Percentiles rank a stretch among this genome's conserved stretches.
These are phyloP conservation scores for Sporothrix variecibatus DNA, from an alignment of 2,329 filamentous ascomycete genomes.

Conservation along the genomic window DNA sequence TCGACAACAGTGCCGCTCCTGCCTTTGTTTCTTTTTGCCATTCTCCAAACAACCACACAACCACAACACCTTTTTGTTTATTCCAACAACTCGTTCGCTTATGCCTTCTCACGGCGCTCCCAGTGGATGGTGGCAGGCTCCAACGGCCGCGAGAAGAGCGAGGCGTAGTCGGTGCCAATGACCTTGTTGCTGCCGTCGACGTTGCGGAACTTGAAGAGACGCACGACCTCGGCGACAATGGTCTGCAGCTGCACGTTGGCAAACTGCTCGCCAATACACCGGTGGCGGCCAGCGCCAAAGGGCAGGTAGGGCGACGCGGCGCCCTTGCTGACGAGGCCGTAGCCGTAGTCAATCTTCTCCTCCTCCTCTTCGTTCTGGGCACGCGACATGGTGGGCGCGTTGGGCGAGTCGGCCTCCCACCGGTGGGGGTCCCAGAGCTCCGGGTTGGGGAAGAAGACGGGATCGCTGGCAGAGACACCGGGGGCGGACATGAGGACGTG, in stretches of 20 bases:
- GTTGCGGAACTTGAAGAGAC: conserved; percentile 78
- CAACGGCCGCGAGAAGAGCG: conserved; percentile 72
- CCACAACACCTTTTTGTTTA: no score
- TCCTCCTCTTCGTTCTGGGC: conserved; percentile 55
- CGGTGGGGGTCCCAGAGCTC: conserved; percentile 86
- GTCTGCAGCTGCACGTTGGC: conserved; percentile 90
- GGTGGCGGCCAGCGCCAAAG: conserved; percentile 88
- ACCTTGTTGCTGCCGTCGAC: conserved; percentile 69
- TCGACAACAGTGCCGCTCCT: neutral
- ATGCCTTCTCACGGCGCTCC: conserved; percentile 63
- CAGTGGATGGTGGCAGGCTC: conserved; percentile 73
- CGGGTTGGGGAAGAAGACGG: conserved; percentile 78
- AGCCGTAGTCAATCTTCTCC: conserved; percentile 89
- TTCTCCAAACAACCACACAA: neutral
- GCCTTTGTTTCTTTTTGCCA: neutral
- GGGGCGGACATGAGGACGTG: conserved; percentile 85
- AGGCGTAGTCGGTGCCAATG: conserved; percentile 67
- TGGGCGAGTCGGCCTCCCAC: conserved; percentile 70
- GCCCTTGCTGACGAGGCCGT: conserved; percentile 89
- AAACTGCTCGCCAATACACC: conserved; percentile 96
- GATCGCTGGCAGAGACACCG: conserved; percentile 73
- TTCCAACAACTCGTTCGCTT: conserved; percentile 14
- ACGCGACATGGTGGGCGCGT: conserved; percentile 51
- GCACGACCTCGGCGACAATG: conserved; percentile 75
- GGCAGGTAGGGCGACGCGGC: conserved; percentile 87